A percentile compares a stretch with the other conserved stretches of the same genome.
Conservation (phyloP, 345 rosid species). For the Syzygium jambos region DNA sequence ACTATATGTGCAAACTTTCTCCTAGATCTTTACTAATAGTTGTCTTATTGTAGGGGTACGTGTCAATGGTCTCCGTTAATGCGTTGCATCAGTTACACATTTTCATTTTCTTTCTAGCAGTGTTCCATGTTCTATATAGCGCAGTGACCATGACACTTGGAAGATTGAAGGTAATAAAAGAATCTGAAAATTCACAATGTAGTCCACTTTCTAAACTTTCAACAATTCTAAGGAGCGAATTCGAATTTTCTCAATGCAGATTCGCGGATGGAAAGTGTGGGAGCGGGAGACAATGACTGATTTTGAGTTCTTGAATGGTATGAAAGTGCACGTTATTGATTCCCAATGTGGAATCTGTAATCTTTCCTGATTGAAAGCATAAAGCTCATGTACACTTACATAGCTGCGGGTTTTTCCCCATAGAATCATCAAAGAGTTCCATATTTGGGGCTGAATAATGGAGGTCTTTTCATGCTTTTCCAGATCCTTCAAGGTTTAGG, state of each 20-base stretch:
- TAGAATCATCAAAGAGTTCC: not conserved
- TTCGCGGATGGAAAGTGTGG: constrained; percentile 91
- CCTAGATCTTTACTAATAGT: not conserved
- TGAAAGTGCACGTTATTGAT: not conserved
- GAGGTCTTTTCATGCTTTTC: not conserved
- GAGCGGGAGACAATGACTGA: constrained; percentile 37
- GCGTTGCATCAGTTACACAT: constrained; percentile 93
- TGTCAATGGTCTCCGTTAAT: constrained; percentile 64
- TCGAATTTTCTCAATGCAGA: constrained; percentile 31
- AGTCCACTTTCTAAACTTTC: not conserved
- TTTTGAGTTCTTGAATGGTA: constrained; percentile 32
- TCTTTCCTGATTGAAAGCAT: not conserved
- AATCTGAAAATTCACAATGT: not conserved
- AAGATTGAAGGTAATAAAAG: constrained; percentile 57
- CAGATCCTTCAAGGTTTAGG: constrained; percentile 78
- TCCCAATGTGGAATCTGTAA: not conserved
- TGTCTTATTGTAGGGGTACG: constrained; percentile 44
- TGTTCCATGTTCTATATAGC: constrained; percentile 79
- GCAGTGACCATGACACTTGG: constrained; percentile 84
- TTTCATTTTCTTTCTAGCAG: constrained; percentile 89
- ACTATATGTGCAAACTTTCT: not conserved
- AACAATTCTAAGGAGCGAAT: not conserved
- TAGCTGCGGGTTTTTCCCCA: not conserved
- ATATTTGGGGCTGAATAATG: not conserved
- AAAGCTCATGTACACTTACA: not conserved